A percentile compares a stretch with the other conserved stretches of the same genome.
phyloP scores from a whole-genome alignment of 805 yeast species.

The Candida sanyiensis region DNA sequence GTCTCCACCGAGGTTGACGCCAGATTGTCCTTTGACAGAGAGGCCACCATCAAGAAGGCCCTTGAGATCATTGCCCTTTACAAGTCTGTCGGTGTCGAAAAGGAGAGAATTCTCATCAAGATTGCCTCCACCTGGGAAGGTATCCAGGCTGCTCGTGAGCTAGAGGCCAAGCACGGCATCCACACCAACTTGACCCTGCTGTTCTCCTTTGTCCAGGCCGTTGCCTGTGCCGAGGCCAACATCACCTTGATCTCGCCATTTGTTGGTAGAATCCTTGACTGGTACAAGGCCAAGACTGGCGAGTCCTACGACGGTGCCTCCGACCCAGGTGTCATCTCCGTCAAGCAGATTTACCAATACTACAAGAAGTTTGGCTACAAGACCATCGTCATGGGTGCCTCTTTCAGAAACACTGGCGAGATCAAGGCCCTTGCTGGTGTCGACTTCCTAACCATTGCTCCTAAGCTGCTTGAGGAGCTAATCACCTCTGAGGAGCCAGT shows the following conservation, averaged over 20 bases:
- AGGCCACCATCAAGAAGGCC: conserved; percentile 92
- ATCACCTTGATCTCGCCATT: conserved; percentile 97
- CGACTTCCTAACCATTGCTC: conserved; percentile 93
- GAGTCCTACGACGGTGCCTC: conserved; percentile 70
- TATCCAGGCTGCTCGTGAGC: conserved; percentile 95
- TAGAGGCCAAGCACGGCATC: conserved; percentile 84
- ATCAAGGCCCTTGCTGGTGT: conserved; percentile 95
- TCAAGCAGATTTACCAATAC: conserved; percentile 86
- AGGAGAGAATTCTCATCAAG: conserved; percentile 91
- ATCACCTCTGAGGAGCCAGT: conserved; percentile 70
- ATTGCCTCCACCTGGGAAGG: conserved; percentile 99
- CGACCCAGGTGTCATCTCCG: conserved; percentile 96
- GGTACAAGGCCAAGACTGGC: conserved; percentile 95
- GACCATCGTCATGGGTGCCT: conserved; percentile 99
- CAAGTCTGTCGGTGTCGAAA: conserved; percentile 75
- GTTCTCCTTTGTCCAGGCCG: conserved; percentile 96
- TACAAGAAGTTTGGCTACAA: conserved; percentile 95
- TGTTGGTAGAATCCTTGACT: conserved; percentile 98
- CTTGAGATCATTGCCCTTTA: conserved; percentile 82
- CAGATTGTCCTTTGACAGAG: conserved; percentile 91
- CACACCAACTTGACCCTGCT: conserved; percentile 94
- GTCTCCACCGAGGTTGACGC: conserved; percentile 99
- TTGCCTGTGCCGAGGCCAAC: conserved; percentile 97
- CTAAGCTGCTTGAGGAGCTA: conserved; percentile 84
- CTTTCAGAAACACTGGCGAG: conserved; percentile 96